These are phyloP conservation scores for Dothistroma septosporum DNA, from an alignment of 2,329 filamentous ascomycete genomes.

Conservation along the genomic window DNA sequence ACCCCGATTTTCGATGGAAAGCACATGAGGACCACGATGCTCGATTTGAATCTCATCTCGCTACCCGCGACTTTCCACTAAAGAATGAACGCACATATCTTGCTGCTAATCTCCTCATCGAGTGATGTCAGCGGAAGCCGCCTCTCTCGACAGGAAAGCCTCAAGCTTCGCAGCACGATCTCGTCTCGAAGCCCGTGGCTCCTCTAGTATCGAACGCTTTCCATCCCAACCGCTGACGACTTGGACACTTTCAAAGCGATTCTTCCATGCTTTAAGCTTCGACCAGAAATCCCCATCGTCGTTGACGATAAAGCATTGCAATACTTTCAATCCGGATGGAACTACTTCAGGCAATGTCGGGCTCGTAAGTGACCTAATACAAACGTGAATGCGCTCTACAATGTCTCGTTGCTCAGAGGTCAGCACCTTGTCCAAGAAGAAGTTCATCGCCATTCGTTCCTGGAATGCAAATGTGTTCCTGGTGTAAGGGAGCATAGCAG, in stretches of 20 bases:
- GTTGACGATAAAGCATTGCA: constrained; percentile 12
- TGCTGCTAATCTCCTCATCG: too few relatives aligned
- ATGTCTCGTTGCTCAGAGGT: constrained; percentile 8
- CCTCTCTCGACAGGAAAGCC: not conserved
- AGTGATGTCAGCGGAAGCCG: not conserved
- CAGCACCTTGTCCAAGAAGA: constrained; percentile 13
- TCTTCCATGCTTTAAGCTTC: constrained; percentile 9
- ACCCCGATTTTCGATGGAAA: too few relatives aligned
- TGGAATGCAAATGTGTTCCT: constrained; percentile 16
- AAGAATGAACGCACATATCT: too few relatives aligned
- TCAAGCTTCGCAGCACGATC: constrained; percentile 4
- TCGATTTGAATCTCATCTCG: too few relatives aligned
- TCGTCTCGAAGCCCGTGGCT: not conserved
- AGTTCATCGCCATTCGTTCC: constrained; percentile 11
- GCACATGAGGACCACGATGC: too few relatives aligned
- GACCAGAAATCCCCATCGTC: constrained; percentile 3
- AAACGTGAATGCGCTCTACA: constrained; percentile 10
- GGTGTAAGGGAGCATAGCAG: constrained; percentile 12
- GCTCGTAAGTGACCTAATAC: constrained; percentile 9
- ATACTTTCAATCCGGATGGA: constrained; percentile 5
- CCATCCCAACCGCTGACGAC: constrained; percentile 5
- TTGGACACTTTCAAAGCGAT: constrained; percentile 9
- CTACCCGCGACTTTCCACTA: too few relatives aligned
- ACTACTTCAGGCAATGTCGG: constrained; percentile 11
- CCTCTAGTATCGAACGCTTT: not conserved